phyloP scores from a whole-genome alignment of 192 early-diverging fungal genomes.

The Cetraspora pellucida region DNA sequence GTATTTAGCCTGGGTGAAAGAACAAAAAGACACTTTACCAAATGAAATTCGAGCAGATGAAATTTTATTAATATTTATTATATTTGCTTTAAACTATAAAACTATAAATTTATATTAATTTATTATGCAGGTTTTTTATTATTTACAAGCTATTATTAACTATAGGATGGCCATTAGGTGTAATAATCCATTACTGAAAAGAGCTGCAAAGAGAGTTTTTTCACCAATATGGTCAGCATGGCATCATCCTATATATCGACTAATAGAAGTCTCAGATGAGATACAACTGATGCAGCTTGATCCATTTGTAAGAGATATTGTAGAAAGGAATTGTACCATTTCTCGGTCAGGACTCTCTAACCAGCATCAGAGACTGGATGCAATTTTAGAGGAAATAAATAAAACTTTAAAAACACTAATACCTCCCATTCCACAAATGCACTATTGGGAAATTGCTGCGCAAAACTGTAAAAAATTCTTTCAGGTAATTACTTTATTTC shows the following conservation, averaged over 20 bases:
- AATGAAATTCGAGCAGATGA: too few relatives aligned
- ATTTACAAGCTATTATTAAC: constrained; percentile 30
- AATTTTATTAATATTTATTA: too few relatives aligned
- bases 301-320: not conserved
- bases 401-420: too few relatives aligned
- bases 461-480: constrained; percentile 20
- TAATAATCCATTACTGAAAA: not conserved
- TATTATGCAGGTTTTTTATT: too few relatives aligned
- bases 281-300: constrained; percentile 6
- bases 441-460: constrained; percentile 25
- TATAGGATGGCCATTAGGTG: not conserved
- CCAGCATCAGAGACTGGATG: constrained; percentile 8
- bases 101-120: too few relatives aligned
- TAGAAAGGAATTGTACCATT: not conserved
- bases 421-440: not conserved
- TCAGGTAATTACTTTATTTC: not conserved
- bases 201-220: not conserved
- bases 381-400: constrained; percentile 20
- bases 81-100: too few relatives aligned
- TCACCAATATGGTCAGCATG: constrained; percentile 14
- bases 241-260: constrained; percentile 1
- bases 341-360: not conserved
- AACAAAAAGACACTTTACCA: too few relatives aligned
- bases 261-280: constrained; percentile 23
- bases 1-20: too few relatives aligned